Percentiles rank a stretch among this genome's conserved stretches.
These are phyloP conservation scores for Leptomonas pyrrhocoris DNA, from an alignment of 208 protist genomes.

Conservation along the genomic window DNA sequence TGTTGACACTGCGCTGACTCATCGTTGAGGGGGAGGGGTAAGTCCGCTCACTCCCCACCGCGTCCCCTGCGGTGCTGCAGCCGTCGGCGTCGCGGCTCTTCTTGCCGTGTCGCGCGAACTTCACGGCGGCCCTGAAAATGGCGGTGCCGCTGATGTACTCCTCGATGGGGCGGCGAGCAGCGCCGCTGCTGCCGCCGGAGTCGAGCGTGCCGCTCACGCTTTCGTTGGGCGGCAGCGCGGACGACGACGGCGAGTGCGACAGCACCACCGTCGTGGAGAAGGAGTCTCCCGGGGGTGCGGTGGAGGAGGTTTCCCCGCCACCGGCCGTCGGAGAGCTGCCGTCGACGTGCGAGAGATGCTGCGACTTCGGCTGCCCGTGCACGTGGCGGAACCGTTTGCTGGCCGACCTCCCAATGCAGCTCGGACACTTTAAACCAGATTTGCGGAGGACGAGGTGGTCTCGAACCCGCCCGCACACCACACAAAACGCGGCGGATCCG, in stretches of 20 bases:
- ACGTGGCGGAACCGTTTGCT: constrained; percentile 43
- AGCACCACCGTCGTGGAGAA: background rate
- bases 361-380: constrained; percentile 48
- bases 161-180: constrained; percentile 36
- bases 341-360: constrained; percentile 29
- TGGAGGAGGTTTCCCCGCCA: background rate
- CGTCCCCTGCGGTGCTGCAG: background rate
- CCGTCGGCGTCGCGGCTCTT: background rate
- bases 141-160: constrained; percentile 73
- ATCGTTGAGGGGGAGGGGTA: background rate
- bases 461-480: constrained; percentile 55
- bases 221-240: background rate
- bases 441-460: constrained; percentile 47
- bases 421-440: constrained; percentile 59
- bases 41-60: background rate
- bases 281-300: background rate
- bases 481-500: constrained; percentile 43
- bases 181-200: background rate
- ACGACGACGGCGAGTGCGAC: constrained; percentile 14
- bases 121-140: constrained; percentile 39
- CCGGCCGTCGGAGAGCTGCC: background rate
- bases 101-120: constrained; percentile 10
- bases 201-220: background rate
- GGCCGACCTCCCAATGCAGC: constrained; percentile 52
- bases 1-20: background rate